Conservation (phyloP, 306 rosid genomes). For the Fragaria nilgerrensis region DNA sequence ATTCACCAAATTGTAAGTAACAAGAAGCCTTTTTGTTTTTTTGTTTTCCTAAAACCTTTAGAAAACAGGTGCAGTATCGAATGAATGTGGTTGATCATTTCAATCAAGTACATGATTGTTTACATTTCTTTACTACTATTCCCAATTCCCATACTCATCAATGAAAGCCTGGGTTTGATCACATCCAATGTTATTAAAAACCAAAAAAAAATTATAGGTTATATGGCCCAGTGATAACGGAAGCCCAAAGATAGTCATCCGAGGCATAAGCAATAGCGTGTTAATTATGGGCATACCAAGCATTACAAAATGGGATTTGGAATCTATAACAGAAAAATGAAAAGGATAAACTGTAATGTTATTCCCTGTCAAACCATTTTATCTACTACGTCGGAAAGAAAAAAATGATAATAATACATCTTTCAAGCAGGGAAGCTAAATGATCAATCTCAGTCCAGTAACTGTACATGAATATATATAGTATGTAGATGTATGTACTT, state of each 20-base stretch:
- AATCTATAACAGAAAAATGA: neutral
- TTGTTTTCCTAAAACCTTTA: neutral
- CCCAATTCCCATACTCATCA: neutral
- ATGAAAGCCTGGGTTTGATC: neutral
- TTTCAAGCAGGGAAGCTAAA: neutral
- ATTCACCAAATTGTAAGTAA: neutral
- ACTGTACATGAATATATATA: neutral
- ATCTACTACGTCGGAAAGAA: neutral
- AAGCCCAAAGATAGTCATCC: neutral
- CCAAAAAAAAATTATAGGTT: too few species aligned
- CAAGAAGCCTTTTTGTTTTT: neutral
- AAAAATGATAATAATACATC: neutral
- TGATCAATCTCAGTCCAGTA: neutral
- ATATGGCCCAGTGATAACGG: neutral
- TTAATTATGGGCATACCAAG: neutral
- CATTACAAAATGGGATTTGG: neutral
- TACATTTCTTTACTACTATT: neutral
- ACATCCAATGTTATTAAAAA: neutral
- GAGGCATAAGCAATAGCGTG: neutral
- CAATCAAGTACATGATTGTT: neutral
- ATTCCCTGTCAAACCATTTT: neutral
- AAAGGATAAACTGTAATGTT: neutral
- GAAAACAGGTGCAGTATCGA: neutral
- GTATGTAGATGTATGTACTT: neutral
- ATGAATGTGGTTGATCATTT: neutral